A percentile compares a stretch with the other conserved stretches of the same genome.
These are phyloP conservation scores for Tetrahymena malaccensis DNA, from an alignment of 73 alveolate species.

Conservation along the genomic window DNA sequence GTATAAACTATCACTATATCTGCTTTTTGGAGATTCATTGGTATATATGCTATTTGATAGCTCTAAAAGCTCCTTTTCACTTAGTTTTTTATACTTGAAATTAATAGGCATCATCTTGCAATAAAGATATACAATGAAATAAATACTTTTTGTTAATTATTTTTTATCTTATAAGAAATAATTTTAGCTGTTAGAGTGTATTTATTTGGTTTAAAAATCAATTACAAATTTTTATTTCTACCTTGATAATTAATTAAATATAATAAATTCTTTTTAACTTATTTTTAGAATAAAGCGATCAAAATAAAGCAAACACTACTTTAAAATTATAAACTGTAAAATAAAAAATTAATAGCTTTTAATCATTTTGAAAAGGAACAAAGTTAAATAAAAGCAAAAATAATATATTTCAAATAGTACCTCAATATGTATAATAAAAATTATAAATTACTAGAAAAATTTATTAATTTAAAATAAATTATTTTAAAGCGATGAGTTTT, in stretches of 20 bases:
- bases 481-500: too few relatives aligned
- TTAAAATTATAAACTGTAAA: too few relatives aligned
- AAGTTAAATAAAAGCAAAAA: not conserved
- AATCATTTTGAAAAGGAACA: not conserved
- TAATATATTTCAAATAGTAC: not conserved
- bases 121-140: too few relatives aligned
- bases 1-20: not conserved
- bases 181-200: not conserved
- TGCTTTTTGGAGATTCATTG: not conserved
- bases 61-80: not conserved
- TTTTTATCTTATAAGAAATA: too few relatives aligned
- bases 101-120: not conserved
- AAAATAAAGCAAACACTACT: not conserved
- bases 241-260: not conserved
- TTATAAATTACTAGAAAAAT: not conserved
- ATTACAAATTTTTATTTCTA: not conserved
- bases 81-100: not conserved
- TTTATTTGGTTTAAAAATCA: too few relatives aligned
- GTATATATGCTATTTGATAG: not conserved
- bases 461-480: too few relatives aligned
- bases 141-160: not conserved
- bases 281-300: too few relatives aligned
- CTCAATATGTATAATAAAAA: too few relatives aligned
- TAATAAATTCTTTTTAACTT: too few relatives aligned
- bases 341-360: not conserved